These are phyloP conservation scores for Apiotrichum siamense DNA, from an alignment of 1,284 basidiomycete genomes.

Conservation along the genomic window DNA sequence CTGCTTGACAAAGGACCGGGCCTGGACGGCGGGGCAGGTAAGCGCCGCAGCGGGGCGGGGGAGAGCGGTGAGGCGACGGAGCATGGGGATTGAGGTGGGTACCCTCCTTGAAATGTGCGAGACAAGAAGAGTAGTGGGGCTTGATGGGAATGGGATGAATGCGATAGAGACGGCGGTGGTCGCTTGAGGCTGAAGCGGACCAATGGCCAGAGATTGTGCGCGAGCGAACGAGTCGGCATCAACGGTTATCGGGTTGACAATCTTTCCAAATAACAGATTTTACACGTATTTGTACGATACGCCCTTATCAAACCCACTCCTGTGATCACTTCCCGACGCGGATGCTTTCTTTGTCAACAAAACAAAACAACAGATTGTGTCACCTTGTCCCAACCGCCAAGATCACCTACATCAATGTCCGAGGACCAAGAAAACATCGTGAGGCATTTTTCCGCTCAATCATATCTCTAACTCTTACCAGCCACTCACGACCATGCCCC, in stretches of 20 bases:
- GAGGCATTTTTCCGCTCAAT: slow-evolving; percentile 3
- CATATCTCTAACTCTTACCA: neutral
- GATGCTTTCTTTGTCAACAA: slow-evolving; percentile 14
- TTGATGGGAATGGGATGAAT: too few relatives aligned
- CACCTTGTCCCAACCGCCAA: neutral
- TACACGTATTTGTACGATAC: slow-evolving; percentile 8
- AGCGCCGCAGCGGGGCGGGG: slow-evolving; percentile 17
- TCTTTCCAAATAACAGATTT: neutral
- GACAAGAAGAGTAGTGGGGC: neutral
- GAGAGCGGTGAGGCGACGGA: slow-evolving; percentile 28
- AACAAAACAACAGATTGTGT: slow-evolving; percentile 1
- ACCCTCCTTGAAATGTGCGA: slow-evolving; percentile 9
- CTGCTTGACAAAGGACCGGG: slow-evolving; percentile 22
- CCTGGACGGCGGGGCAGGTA: slow-evolving; percentile 9
- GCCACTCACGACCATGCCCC: slow-evolving; percentile 22
- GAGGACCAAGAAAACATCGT: slow-evolving; percentile 35
- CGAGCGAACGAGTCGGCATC: neutral
- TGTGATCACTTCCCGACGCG: slow-evolving; percentile 5
- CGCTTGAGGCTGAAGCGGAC: neutral
- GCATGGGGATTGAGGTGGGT: slow-evolving; percentile 21
- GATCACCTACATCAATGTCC: slow-evolving; percentile 20
- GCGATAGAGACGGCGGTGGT: neutral
- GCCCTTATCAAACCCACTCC: too few relatives aligned
- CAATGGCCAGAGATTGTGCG: neutral
- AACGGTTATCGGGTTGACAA: neutral